phyloP scores from a whole-genome alignment of 345 rosid genomes.

The Balakata baccata region DNA sequence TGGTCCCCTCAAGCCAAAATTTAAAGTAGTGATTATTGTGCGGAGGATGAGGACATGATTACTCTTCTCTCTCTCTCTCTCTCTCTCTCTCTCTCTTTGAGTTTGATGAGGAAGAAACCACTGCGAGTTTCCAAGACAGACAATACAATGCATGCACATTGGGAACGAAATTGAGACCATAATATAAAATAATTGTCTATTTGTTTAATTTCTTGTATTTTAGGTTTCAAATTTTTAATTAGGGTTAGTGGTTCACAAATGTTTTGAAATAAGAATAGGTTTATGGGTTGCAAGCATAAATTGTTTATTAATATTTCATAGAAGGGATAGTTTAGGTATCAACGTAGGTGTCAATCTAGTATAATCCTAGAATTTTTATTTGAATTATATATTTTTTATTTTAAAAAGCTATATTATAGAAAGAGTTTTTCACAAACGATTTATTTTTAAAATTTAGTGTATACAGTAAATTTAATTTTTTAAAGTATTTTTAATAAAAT shows the following conservation, averaged over 20 bases:
- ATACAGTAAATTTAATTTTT: no score
- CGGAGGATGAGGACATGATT: neutral
- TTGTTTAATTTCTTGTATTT: neutral
- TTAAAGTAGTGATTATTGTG: neutral
- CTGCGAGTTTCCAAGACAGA: conserved; percentile 37
- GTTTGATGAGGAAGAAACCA: neutral
- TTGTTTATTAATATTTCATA: neutral
- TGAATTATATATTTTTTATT: no score
- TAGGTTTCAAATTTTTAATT: neutral
- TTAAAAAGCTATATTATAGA: no score
- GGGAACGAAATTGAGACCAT: conserved; percentile 22
- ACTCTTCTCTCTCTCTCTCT: neutral
- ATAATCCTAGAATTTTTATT: no score
- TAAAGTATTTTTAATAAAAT: no score
- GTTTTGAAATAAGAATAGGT: conserved; percentile 13
- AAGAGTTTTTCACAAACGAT: no score
- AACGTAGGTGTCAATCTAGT: no score
- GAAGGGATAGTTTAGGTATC: no score
- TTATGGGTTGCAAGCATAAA: neutral
- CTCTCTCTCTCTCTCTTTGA: neutral
- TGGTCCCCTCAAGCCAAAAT: conserved; percentile 13
- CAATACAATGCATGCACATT: neutral
- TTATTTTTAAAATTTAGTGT: no score
- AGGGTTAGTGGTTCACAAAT: conserved; percentile 23
- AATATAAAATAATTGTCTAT: neutral